These are phyloP conservation scores for Leccinum fibrillosum DNA, from an alignment of 768 basidiomycete species.

Conservation along the genomic window DNA sequence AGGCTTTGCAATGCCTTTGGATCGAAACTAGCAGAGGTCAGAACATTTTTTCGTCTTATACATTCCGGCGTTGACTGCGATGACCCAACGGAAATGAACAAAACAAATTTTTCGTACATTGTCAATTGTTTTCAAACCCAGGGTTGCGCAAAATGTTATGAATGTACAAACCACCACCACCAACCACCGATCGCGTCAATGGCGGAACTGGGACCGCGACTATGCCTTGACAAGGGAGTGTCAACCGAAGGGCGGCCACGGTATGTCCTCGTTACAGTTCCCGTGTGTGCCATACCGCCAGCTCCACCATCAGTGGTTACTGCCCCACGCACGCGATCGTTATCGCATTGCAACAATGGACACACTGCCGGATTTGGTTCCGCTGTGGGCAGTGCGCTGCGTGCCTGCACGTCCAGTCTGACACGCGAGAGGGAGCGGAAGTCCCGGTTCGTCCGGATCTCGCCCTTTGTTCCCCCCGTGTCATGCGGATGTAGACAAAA, in stretches of 20 bases:
- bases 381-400: slow-evolving; percentile 20
- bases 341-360: slow-evolving; percentile 17
- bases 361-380: slow-evolving; percentile 23
- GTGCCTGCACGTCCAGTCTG: neutral
- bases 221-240: neutral
- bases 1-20: neutral
- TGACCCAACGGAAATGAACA: slow-evolving; percentile 28
- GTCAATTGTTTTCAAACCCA: slow-evolving; percentile 3
- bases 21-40: slow-evolving; percentile 12
- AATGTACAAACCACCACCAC: neutral
- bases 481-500: neutral
- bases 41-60: slow-evolving; percentile 10
- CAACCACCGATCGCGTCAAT: slow-evolving; percentile 14
- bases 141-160: slow-evolving; percentile 14
- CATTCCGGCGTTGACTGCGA: slow-evolving; percentile 21
- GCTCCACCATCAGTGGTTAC: slow-evolving; percentile 16
- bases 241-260: neutral
- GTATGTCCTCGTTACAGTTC: slow-evolving; percentile 9
- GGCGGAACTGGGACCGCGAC: neutral
- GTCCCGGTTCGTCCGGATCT: slow-evolving; percentile 62
- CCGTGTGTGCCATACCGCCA: neutral
- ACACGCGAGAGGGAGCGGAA: neutral
- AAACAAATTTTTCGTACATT: slow-evolving; percentile 22
- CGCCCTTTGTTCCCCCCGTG: slow-evolving; percentile 63
- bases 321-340: slow-evolving; percentile 6